Evolutionary conservation across 2,329 filamentous ascomycete genomes (phyloP).

Genomic region (Claviceps monticola): DNA sequence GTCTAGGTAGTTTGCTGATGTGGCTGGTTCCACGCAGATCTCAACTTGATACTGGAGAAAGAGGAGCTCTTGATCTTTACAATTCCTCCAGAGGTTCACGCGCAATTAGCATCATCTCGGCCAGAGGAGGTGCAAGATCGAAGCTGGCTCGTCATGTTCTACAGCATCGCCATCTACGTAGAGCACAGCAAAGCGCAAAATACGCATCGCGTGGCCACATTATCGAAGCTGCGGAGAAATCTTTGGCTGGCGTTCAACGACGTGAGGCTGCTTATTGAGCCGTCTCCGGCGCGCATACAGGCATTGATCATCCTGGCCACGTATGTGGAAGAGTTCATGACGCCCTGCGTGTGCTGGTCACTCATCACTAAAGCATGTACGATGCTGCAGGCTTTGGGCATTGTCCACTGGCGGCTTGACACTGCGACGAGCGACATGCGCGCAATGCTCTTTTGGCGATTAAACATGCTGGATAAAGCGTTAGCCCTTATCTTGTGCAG

Average conservation of each 20-base stretch:
- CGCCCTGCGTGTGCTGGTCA: conserved; percentile 1
- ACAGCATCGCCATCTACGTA: neutral
- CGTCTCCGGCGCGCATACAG: neutral
- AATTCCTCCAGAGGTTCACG: neutral
- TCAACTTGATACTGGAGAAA: neutral
- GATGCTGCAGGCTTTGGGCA: conserved; percentile 3
- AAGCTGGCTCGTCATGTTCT: conserved; percentile 5
- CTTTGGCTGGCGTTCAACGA: conserved; percentile 4
- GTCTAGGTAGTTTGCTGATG: neutral
- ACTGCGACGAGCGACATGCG: neutral
- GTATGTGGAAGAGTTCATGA: conserved; percentile 4
- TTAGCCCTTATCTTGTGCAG: conserved; percentile 2
- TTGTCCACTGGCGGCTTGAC: conserved; percentile 1
- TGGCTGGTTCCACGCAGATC: neutral
- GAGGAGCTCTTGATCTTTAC: neutral
- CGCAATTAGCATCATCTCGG: neutral
- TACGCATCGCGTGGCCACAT: neutral
- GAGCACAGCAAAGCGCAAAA: neutral
- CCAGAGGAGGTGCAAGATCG: conserved; percentile 1
- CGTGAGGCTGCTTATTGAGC: conserved; percentile 2
- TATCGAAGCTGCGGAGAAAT: conserved; percentile 1
- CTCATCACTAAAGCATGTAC: conserved; percentile 1
- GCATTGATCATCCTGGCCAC: conserved; percentile 1
- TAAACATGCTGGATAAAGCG: conserved; percentile 2
- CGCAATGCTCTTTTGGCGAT: conserved; percentile 1